Evolutionary conservation across 2,329 filamentous ascomycete species (phyloP).

Genomic region (Aschersonia sp.): DNA sequence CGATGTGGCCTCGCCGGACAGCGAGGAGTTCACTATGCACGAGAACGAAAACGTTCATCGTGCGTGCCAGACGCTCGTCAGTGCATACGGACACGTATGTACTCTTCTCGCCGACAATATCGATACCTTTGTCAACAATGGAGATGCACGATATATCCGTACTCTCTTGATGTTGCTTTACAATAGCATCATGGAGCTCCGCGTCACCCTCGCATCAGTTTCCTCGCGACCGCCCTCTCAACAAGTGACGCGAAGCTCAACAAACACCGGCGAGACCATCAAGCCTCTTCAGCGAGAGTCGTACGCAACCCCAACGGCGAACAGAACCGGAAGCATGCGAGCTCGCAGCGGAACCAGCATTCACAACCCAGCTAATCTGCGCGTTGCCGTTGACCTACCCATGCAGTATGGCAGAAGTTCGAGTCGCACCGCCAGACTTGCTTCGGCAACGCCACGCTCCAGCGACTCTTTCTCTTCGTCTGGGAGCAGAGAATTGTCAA

Average conservation of each 20-base stretch:
- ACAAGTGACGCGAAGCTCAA: conserved; percentile 5
- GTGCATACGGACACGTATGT: conserved; percentile 52
- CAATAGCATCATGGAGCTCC: conserved; percentile 54
- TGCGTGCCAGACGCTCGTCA: conserved; percentile 48
- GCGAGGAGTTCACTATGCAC: conserved; percentile 31
- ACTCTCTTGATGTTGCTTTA: conserved; percentile 49
- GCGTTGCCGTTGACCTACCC: conserved; percentile 40
- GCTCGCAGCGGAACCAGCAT: conserved; percentile 21
- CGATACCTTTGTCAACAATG: conserved; percentile 49
- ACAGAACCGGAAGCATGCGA: conserved; percentile 23
- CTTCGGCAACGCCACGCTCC: conserved; percentile 60
- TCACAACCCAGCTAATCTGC: conserved; percentile 38
- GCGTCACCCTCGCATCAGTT: conserved; percentile 33
- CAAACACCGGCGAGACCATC: conserved; percentile 29
- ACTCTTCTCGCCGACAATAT: conserved; percentile 45
- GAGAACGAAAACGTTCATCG: conserved; percentile 51
- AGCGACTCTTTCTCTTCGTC: conserved; percentile 63
- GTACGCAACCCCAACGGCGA: conserved; percentile 37
- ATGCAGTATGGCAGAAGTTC: conserved; percentile 30
- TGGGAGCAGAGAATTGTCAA: conserved; percentile 27
- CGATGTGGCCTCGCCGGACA: conserved; percentile 30
- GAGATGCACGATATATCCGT: conserved; percentile 52
- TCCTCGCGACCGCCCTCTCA: conserved; percentile 10
- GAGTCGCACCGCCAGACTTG: conserved; percentile 35
- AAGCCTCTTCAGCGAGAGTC: conserved; percentile 35